These are phyloP conservation scores for Spencermartinsiella ligniputridi DNA, from an alignment of 1,139 yeast species.

Conservation along the genomic window DNA sequence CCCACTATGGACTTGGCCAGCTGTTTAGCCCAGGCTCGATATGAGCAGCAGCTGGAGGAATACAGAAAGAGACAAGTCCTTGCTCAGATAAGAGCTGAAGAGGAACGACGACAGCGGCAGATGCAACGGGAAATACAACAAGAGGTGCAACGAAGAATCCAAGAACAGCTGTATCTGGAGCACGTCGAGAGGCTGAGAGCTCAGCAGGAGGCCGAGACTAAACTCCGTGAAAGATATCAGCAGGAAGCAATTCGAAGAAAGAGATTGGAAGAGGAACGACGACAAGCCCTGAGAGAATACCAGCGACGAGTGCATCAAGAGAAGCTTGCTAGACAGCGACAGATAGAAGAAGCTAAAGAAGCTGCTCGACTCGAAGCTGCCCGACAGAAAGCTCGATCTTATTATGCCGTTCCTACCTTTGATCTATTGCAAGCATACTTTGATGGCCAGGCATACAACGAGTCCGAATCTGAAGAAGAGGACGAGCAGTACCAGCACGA, in stretches of 20 bases:
- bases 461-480: neutral
- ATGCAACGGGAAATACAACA: neutral
- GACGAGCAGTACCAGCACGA: neutral
- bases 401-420: neutral
- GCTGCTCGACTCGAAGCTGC: neutral
- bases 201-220: neutral
- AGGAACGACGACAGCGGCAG: constrained; percentile 1
- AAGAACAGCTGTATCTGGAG: constrained; percentile 1
- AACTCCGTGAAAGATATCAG: constrained; percentile 1
- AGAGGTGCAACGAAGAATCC: neutral
- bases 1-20: neutral
- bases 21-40: neutral
- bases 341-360: constrained; percentile 5
- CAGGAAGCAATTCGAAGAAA: neutral
- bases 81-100: constrained; percentile 6
- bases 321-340: neutral
- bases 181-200: constrained; percentile 3
- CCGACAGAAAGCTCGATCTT: constrained; percentile 4
- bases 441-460: neutral
- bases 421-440: neutral
- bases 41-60: constrained; percentile 6
- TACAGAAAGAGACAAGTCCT: constrained; percentile 1
- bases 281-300: neutral
- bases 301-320: neutral
- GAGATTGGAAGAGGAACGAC: neutral